Conservation (phyloP, 164 flowering plant genomes). For the Tetracentron sinense region DNA sequence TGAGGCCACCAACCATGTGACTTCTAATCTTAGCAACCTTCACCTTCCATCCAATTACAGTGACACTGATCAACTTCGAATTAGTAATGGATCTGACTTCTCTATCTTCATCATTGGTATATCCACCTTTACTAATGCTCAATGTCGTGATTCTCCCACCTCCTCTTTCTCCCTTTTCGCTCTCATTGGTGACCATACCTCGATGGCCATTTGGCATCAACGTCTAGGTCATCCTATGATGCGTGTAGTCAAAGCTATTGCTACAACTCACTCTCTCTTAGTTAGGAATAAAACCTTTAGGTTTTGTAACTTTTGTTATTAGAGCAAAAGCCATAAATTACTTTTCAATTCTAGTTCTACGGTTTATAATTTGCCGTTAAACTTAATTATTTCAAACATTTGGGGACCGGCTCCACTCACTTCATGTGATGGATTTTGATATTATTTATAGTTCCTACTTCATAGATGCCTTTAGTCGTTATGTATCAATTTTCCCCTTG, state of each 20-base stretch:
- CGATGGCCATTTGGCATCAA: not conserved
- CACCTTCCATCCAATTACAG: not conserved
- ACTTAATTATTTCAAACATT: not conserved
- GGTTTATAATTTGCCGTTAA: not conserved
- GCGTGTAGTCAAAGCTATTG: not conserved
- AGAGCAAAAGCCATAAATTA: not conserved
- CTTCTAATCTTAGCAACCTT: not conserved
- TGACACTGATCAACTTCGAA: not conserved
- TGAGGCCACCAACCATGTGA: conserved; percentile 4
- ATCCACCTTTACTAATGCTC: not conserved
- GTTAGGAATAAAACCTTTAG: not conserved
- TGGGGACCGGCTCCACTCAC: not conserved
- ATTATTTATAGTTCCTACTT: not conserved
- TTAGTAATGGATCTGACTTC: not conserved
- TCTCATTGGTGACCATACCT: not conserved
- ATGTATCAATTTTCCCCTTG: not conserved
- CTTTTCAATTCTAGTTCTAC: not conserved
- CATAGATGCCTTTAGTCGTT: not conserved
- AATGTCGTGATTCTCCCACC: not conserved
- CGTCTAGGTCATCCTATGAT: not conserved
- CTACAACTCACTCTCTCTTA: not conserved
- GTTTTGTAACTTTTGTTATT: not conserved
- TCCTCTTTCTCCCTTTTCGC: too few species aligned
- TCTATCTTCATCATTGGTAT: not conserved
- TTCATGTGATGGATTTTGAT: not conserved